Evolutionary conservation across 192 early-diverging fungal genomes (phyloP), one percentile per base, ranked within the genome.

Genomic region (Funneliformis geosporum): DNA sequence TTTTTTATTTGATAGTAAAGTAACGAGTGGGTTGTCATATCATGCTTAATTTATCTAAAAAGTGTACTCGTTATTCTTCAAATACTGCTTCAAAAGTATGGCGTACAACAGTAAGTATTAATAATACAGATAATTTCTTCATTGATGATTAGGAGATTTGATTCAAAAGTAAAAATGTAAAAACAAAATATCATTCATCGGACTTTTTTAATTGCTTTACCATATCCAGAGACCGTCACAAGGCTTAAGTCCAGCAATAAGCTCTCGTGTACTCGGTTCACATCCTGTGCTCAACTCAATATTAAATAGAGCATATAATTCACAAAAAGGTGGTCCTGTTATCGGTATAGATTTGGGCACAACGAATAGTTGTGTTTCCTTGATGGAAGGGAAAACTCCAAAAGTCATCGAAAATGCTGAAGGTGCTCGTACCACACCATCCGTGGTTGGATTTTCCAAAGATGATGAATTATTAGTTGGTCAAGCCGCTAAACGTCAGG

Each of bases 271-370:
- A 16, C 47, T 50, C 18, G 14, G 1, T 50, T 18, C 50, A 21
- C 50, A 3, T 1, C 50, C 50, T 18, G 18, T 55, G 16, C 47
- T 16, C 47, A 50, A 4, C 47, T 16, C 47, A 16, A 0, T 50
- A 55, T 55, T 55, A 55, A 55, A 55, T 55, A 55, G 50, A 6
- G 16, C 50, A 21, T 55, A 55, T 55, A 85, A 82, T 79, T 85
- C 95, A 80, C 94, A 95, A 90, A 94, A 96, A 86, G 95, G 95
- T 88, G 86, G 88, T 5, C 86, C 83, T 50, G 96, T 99, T 55
- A 97, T 99, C 77, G 98, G 98, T 84, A 97, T 99, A 82, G 98
- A 99, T 91, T 89, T 99, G 77, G 98, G 98, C 62, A 99, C 98
- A 33, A 99, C 98, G 80, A 98, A 99, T 91, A 98, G 97, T n/a